Evolutionary conservation across 2,329 filamentous ascomycete genomes (phyloP), one percentile per base, ranked within the genome.

Genomic region (Aspergillus eucalypticola): DNA sequence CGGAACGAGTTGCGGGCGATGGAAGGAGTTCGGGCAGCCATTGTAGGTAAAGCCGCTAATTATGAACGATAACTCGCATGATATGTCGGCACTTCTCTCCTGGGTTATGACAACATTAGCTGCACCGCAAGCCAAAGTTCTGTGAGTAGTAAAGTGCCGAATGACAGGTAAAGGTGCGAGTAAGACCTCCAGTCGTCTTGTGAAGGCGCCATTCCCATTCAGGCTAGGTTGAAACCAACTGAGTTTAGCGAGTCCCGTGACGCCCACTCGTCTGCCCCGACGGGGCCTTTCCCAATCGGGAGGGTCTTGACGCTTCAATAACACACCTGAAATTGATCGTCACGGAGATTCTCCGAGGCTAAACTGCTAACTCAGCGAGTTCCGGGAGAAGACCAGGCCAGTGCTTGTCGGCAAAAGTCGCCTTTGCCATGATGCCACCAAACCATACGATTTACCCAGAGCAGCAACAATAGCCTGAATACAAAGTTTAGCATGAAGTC

Each of bases 1-100:
- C 68, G 67, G 54, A 70, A 70, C 1, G 68, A 70, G 15, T 55
- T 63, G 2, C 65, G 62, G 5, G 48, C 41, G n/a, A 19, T 52
- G 13, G 61, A 56, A 6, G 53, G 35, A 17, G 48, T 52, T n/a
- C 53, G 58, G 5, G 61, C 58, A 35, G 62, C 44, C 60, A 66
- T 65, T 38, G 17, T 19, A 35, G 32, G 25, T 29, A 11, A 55
- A 19, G 25, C 17, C 15, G 15, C 46, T 49, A 27, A 2, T 8
- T 3, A 17, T n/a, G 46, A 7, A 15, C 8, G 15, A 49, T 49
- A 5, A 3, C 3, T n/a, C 3, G 10, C 10, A n/a, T 8, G n/a
- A 15, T 29, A n/a, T 15, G 10, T 10, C 8, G 15, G 17, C 19
- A n/a, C 15, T 49, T 2, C 46, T 7, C 4, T 8, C 1, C 8